These are phyloP conservation scores for Saururus chinensis DNA, from an alignment of 164 flowering plant genomes.

Conservation along the genomic window DNA sequence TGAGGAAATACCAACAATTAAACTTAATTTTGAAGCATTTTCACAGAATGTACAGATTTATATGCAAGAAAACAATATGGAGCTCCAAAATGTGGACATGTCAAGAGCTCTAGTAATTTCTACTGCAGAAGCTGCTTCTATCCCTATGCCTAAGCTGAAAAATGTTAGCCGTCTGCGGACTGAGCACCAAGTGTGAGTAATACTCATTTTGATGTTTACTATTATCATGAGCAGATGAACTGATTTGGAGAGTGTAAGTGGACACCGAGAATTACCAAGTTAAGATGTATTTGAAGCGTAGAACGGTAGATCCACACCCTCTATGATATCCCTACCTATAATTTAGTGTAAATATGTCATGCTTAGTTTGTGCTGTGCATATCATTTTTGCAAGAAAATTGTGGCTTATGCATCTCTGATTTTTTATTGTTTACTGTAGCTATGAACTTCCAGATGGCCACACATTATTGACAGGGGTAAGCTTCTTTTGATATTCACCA, in stretches of 20 bases:
- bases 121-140: conserved; percentile 46
- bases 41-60: conserved; percentile 52
- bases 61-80: conserved; percentile 49
- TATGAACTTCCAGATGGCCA: conserved; percentile 96
- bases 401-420: background rate
- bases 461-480: conserved; percentile 73
- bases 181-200: conserved; percentile 48
- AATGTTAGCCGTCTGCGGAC: conserved; percentile 48
- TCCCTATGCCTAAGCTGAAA: conserved; percentile 58
- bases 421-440: conserved; percentile 47
- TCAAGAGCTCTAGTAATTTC: conserved; percentile 64
- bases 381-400: background rate
- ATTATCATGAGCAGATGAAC: background rate
- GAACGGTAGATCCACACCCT: too few species aligned
- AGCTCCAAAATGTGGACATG: conserved; percentile 61
- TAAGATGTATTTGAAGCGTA: background rate
- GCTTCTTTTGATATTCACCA: conserved; percentile 9
- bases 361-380: background rate
- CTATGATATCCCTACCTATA: too few species aligned
- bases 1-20: conserved; percentile 83
- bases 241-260: background rate
- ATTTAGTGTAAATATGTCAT: too few species aligned
- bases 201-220: background rate
- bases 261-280: background rate
- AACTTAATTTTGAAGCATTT: conserved; percentile 61